These are phyloP conservation scores for Raffaelea albimanens DNA, from an alignment of 2,329 filamentous ascomycete species.

Conservation along the genomic window DNA sequence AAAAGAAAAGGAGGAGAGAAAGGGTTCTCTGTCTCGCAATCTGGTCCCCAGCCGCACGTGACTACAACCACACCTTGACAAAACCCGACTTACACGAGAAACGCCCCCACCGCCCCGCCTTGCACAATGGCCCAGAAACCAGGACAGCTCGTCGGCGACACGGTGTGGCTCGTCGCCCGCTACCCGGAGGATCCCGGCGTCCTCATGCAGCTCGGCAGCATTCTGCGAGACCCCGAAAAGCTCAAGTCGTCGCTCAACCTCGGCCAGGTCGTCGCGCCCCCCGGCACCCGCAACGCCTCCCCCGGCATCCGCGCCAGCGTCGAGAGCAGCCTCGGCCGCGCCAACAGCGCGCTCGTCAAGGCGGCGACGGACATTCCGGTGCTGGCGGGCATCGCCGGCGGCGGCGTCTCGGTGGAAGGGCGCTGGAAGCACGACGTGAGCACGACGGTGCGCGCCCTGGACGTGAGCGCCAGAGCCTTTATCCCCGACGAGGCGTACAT, in stretches of 20 bases:
- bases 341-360: neutral
- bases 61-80: too few species aligned
- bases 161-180: neutral
- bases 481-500: neutral
- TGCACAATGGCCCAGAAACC: neutral
- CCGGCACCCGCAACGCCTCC: neutral
- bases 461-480: neutral
- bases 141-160: neutral
- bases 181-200: neutral
- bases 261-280: neutral
- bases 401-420: neutral
- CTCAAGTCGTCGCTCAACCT: neutral
- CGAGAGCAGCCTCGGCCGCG: neutral
- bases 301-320: neutral
- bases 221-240: neutral
- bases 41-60: too few species aligned
- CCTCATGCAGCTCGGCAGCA: neutral
- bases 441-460: neutral
- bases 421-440: neutral
- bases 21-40: too few species aligned
- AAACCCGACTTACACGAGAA: too few species aligned
- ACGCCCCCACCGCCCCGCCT: too few species aligned
- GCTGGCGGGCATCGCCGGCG: neutral
- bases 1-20: too few species aligned
- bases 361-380: neutral